phyloP scores from a whole-genome alignment of 2,329 filamentous ascomycete genomes.

The Talaromyces sp. region DNA sequence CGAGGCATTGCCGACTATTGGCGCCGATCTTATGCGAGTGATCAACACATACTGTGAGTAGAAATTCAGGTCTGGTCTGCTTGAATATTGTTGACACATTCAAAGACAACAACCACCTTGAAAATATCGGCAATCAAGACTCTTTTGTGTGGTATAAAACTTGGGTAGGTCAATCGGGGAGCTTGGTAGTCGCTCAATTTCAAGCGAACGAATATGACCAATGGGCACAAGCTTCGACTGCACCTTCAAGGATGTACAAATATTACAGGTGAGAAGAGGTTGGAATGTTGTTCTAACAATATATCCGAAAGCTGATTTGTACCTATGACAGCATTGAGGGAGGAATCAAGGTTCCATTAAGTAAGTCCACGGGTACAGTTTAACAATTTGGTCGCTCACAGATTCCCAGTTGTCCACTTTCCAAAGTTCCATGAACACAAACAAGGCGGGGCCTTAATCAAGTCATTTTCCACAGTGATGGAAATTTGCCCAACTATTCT shows the following conservation, averaged over 20 bases:
- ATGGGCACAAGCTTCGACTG: slow-evolving; percentile 59
- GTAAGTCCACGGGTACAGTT: no score
- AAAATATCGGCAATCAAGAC: slow-evolving; percentile 61
- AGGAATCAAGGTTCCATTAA: no score
- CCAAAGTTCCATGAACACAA: neutral
- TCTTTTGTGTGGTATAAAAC: slow-evolving; percentile 60
- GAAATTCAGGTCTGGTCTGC: neutral
- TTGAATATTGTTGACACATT: no score
- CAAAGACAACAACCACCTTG: slow-evolving; percentile 60
- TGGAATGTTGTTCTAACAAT: slow-evolving; percentile 46
- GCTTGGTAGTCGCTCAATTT: no score
- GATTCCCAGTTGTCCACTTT: no score
- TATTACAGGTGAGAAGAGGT: slow-evolving; percentile 54
- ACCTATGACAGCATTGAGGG: no score
- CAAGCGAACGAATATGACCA: slow-evolving; percentile 46
- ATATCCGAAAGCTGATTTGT: no score
- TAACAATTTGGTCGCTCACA: no score
- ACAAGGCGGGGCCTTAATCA: neutral
- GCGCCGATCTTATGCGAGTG: no score
- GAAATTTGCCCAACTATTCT: slow-evolving; percentile 9
- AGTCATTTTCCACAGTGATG: slow-evolving; percentile 10
- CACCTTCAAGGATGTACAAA: slow-evolving; percentile 46
- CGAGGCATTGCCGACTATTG: neutral
- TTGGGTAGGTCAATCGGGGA: no score
- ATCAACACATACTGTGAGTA: no score